A percentile compares a stretch with the other conserved stretches of the same genome.
These are phyloP conservation scores for Microcyclospora tardicrescens DNA, from an alignment of 2,329 filamentous ascomycete genomes.

Conservation along the genomic window DNA sequence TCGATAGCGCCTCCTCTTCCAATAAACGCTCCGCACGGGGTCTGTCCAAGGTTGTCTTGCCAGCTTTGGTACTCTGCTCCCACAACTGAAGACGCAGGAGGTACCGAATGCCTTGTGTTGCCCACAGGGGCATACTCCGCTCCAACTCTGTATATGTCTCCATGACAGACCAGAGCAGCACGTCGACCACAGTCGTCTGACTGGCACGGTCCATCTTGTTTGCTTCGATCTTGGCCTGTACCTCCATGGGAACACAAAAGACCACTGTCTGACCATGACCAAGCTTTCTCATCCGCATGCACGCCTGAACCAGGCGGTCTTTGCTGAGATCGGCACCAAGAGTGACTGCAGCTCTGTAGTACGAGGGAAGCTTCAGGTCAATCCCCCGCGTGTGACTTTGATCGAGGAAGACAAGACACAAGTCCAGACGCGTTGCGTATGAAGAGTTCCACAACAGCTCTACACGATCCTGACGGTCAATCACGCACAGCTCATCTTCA, in stretches of 20 bases:
- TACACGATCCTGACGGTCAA: conserved; percentile 35
- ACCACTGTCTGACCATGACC: conserved; percentile 53
- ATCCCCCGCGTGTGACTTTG: conserved; percentile 58
- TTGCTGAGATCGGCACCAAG: conserved; percentile 54
- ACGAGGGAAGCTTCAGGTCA: conserved; percentile 47
- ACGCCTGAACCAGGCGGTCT: conserved; percentile 56
- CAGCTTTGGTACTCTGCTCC: conserved; percentile 9
- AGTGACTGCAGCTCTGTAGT: conserved; percentile 54
- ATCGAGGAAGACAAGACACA: conserved; percentile 55
- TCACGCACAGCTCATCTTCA: conserved; percentile 41
- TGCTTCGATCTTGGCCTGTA: conserved; percentile 39
- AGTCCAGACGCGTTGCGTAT: conserved; percentile 42
- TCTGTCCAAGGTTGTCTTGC: conserved; percentile 6
- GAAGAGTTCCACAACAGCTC: conserved; percentile 46
- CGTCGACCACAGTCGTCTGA: conserved; percentile 38
- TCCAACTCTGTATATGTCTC: conserved; percentile 42
- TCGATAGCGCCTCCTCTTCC: conserved; percentile 41
- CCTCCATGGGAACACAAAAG: conserved; percentile 48
- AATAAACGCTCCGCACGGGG: conserved; percentile 33
- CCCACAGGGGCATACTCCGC: conserved; percentile 46
- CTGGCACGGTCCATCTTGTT: conserved; percentile 6
- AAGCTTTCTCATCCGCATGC: conserved; percentile 59
- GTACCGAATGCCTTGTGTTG: conserved; percentile 43
- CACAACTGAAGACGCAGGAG: conserved; percentile 30
- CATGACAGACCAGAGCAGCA: conserved; percentile 46